Percentiles rank a stretch among this genome's conserved stretches.
Evolutionary conservation across 768 basidiomycete genomes (phyloP).

Genomic region (Mrakia gelida): DNA sequence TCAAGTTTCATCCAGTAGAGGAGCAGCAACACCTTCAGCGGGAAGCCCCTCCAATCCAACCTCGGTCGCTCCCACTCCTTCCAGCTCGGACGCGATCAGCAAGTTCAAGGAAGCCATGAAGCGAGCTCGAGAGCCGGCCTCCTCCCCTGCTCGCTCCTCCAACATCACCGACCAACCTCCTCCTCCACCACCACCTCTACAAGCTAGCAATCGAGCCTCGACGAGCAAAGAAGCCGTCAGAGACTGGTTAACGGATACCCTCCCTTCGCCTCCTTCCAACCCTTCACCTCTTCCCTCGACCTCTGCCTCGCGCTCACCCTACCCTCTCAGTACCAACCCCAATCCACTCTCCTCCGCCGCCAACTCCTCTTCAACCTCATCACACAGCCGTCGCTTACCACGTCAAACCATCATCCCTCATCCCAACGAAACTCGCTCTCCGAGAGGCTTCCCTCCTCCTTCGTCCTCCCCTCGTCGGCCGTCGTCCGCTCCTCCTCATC

Average conservation of each 20-base stretch:
- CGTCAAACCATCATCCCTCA: background rate
- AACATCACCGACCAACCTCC: background rate
- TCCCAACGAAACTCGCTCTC: constrained; percentile 12
- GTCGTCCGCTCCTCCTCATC: background rate
- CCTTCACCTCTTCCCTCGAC: constrained; percentile 5
- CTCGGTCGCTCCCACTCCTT: background rate
- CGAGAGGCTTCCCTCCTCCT: constrained; percentile 14
- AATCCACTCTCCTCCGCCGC: background rate
- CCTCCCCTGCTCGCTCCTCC: background rate
- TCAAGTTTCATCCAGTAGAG: background rate
- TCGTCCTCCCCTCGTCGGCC: background rate
- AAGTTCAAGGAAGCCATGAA: constrained; percentile 7
- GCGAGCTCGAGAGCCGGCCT: constrained; percentile 9
- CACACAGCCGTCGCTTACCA: background rate
- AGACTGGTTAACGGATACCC: constrained; percentile 15
- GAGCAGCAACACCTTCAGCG: background rate
- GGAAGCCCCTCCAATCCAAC: background rate
- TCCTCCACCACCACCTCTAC: background rate
- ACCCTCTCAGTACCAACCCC: background rate
- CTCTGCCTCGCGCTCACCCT: background rate
- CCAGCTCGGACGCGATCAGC: constrained; percentile 1
- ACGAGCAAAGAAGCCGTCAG: constrained; percentile 12
- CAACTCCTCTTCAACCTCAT: background rate
- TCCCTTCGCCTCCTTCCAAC: background rate
- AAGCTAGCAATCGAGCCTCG: background rate